phyloP scores from a whole-genome alignment of 2,329 filamentous ascomycete genomes.

The Chalaropsis ovoidea region DNA sequence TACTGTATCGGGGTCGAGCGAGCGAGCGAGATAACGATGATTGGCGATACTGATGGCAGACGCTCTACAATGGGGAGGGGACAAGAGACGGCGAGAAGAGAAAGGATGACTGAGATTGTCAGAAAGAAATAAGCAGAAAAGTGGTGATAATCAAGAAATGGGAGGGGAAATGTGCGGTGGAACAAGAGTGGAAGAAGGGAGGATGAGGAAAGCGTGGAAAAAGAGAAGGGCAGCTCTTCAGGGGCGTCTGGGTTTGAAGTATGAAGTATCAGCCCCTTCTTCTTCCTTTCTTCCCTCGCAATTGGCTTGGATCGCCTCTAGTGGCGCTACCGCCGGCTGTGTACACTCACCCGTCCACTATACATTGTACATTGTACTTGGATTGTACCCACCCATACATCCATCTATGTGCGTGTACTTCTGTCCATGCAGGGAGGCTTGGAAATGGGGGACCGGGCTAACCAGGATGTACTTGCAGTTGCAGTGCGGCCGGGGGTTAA shows the following conservation, averaged over 20 bases:
- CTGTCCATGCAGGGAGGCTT: slow-evolving; percentile 11
- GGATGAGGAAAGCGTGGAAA: background rate
- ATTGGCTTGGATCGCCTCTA: slow-evolving; percentile 10
- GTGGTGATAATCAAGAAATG: slow-evolving; percentile 12
- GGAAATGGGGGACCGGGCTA: slow-evolving; percentile 10
- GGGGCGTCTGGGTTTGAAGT: slow-evolving; percentile 9
- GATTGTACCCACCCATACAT: background rate
- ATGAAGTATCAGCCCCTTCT: slow-evolving; percentile 13
- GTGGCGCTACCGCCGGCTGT: slow-evolving; percentile 5
- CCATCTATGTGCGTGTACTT: background rate
- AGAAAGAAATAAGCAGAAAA: slow-evolving; percentile 11
- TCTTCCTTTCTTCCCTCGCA: slow-evolving; percentile 3
- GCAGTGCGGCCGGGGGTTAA: slow-evolving; percentile 2
- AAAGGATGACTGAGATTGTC: background rate
- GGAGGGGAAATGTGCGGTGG: background rate
- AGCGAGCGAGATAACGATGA: background rate
- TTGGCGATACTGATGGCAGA: slow-evolving; percentile 9
- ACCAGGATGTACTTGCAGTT: slow-evolving; percentile 13
- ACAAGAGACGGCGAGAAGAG: background rate
- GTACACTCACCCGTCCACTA: background rate
- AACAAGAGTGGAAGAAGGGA: background rate
- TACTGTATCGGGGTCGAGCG: background rate
- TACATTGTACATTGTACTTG: background rate
- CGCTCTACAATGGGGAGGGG: background rate
- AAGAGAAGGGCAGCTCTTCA: slow-evolving; percentile 2